phyloP scores from a whole-genome alignment of 2,329 filamentous ascomycete genomes.

The Exophiala bonariae region DNA sequence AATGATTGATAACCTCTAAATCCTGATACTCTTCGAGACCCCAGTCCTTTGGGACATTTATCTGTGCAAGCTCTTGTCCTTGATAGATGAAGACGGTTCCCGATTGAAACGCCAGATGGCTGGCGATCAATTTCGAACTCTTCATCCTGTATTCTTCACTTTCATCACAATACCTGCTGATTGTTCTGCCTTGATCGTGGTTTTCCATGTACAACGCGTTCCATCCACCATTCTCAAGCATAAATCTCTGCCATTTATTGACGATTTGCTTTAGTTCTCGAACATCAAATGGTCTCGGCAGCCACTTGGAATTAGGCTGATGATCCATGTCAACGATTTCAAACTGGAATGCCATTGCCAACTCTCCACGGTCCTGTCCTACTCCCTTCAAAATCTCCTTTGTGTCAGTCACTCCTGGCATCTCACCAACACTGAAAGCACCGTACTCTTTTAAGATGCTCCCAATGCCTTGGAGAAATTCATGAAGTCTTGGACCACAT shows the following conservation, averaged over 20 bases:
- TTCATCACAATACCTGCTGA: conserved; percentile 54
- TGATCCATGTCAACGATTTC: conserved; percentile 65
- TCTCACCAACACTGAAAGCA: conserved; percentile 71
- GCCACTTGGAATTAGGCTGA: conserved; percentile 51
- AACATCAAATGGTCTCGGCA: conserved; percentile 46
- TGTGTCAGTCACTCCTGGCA: conserved; percentile 62
- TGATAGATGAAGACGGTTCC: conserved; percentile 63
- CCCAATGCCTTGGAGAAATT: conserved; percentile 65
- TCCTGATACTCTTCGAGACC: conserved; percentile 44
- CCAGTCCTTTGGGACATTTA: conserved; percentile 54
- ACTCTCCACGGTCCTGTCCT: conserved; percentile 53
- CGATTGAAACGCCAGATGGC: conserved; percentile 49
- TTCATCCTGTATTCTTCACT: conserved; percentile 43
- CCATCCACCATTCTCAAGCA: conserved; percentile 52
- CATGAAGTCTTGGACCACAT: conserved; percentile 68
- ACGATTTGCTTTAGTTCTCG: conserved; percentile 51
- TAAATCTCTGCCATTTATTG: conserved; percentile 53
- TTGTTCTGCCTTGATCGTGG: conserved; percentile 60
- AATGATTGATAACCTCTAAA: conserved; percentile 51
- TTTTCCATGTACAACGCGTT: conserved; percentile 64
- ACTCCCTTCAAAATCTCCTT: conserved; percentile 61
- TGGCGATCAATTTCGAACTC: conserved; percentile 55
- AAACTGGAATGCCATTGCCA: conserved; percentile 71
- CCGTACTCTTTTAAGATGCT: conserved; percentile 60
- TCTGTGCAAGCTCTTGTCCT: conserved; percentile 63